These are phyloP conservation scores for Endothia cerciana DNA, from an alignment of 2,329 filamentous ascomycete genomes.

Conservation along the genomic window DNA sequence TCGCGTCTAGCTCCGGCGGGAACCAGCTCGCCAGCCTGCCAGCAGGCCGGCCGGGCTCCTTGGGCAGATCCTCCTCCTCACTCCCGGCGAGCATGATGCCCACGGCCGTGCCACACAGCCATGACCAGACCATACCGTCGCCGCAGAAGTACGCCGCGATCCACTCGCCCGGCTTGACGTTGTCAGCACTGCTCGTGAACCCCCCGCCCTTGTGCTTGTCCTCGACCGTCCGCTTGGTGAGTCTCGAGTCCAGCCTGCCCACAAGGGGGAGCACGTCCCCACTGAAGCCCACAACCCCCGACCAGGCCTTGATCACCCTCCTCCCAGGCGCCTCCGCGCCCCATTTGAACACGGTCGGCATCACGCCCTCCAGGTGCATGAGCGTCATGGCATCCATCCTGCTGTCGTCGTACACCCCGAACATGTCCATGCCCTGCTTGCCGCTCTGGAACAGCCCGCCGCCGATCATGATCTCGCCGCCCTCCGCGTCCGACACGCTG, in stretches of 20 bases:
- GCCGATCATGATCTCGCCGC: constrained; percentile 57
- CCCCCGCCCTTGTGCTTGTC: background rate
- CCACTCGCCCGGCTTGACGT: constrained; percentile 47
- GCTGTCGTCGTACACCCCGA: constrained; percentile 54
- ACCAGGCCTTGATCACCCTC: constrained; percentile 49
- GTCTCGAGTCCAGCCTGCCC: constrained; percentile 43
- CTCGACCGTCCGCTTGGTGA: constrained; percentile 35
- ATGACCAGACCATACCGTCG: constrained; percentile 58
- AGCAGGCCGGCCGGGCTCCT: constrained; percentile 40
- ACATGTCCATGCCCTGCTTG: constrained; percentile 47
- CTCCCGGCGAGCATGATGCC: constrained; percentile 50
- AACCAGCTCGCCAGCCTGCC: constrained; percentile 47
- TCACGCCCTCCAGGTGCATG: constrained; percentile 46
- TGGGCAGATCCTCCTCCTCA: constrained; percentile 38
- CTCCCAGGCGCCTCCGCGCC: constrained; percentile 32
- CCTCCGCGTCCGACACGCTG: constrained; percentile 33
- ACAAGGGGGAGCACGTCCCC: constrained; percentile 54
- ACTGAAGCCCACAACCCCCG: constrained; percentile 52
- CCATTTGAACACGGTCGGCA: constrained; percentile 47
- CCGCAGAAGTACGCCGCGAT: constrained; percentile 56
- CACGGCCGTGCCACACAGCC: constrained; percentile 53
- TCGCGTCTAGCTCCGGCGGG: constrained; percentile 42
- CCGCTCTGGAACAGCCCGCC: constrained; percentile 53
- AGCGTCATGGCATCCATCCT: constrained; percentile 43
- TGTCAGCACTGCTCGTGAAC: background rate